Evolutionary conservation across 2,329 filamentous ascomycete genomes (phyloP).

Genomic region (Chaetothyriales sp.): DNA sequence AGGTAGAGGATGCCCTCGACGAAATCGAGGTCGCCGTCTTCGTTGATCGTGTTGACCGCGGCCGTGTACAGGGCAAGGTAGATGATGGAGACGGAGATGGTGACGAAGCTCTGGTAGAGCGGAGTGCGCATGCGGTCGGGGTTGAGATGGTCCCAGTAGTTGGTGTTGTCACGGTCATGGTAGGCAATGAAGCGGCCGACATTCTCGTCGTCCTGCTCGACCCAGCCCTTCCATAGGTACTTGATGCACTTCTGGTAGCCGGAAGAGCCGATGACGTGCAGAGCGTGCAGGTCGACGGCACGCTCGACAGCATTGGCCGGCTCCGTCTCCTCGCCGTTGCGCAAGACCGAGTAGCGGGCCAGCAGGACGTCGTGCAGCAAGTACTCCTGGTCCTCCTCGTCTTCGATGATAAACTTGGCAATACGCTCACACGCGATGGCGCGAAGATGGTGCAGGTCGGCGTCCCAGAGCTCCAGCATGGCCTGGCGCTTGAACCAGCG

Average conservation of each 20-base stretch:
- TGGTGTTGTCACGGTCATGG: slow-evolving; percentile 62
- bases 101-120: slow-evolving; percentile 79
- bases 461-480: slow-evolving; percentile 75
- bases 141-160: slow-evolving; percentile 71
- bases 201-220: slow-evolving; percentile 89
- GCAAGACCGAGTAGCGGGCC: slow-evolving; percentile 71
- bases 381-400: slow-evolving; percentile 63
- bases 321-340: slow-evolving; percentile 55
- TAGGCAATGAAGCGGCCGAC: slow-evolving; percentile 83
- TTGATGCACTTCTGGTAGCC: slow-evolving; percentile 93
- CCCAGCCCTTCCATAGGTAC: slow-evolving; percentile 89
- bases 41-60: slow-evolving; percentile 90
- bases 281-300: slow-evolving; percentile 80
- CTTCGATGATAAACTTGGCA: slow-evolving; percentile 76
- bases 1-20: slow-evolving; percentile 76
- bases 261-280: slow-evolving; percentile 76
- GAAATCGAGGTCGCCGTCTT: slow-evolving; percentile 64
- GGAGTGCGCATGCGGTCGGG: slow-evolving; percentile 90
- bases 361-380: slow-evolving; percentile 71
- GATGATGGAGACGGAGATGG: slow-evolving; percentile 69
- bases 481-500: slow-evolving; percentile 72
- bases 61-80: slow-evolving; percentile 77
- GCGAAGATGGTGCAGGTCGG: slow-evolving; percentile 65
- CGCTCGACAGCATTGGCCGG: slow-evolving; percentile 85
- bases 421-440: slow-evolving; percentile 80